Percentiles rank a stretch among this genome's conserved stretches.
phyloP scores from a whole-genome alignment of 441 rosid genomes.

The Melastoma candidum region DNA sequence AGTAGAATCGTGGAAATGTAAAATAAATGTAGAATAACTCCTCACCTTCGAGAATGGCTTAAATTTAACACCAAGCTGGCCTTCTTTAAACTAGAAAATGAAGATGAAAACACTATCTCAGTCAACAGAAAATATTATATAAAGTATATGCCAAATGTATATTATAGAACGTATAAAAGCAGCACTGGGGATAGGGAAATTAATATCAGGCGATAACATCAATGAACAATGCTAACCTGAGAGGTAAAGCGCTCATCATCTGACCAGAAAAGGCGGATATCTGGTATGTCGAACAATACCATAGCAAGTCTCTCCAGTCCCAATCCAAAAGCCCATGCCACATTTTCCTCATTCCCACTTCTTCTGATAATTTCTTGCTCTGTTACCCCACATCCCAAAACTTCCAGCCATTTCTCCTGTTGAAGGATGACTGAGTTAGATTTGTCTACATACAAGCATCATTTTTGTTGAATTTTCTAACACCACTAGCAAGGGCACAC shows the following conservation, averaged over 20 bases:
- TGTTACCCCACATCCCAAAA: slow-evolving; percentile 92
- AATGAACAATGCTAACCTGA: slow-evolving; percentile 39
- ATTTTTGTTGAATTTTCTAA: no score
- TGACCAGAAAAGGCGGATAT: slow-evolving; percentile 92
- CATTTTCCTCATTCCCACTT: slow-evolving; percentile 53
- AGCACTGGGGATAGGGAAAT: not conserved
- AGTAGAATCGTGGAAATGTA: not conserved
- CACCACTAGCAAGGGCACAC: no score
- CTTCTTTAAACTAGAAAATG: slow-evolving; percentile 48
- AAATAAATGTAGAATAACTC: no score
- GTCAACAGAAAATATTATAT: not conserved
- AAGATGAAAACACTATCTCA: slow-evolving; percentile 6
- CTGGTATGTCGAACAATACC: slow-evolving; percentile 95
- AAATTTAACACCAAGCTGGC: slow-evolving; percentile 78
- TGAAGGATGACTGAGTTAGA: no score
- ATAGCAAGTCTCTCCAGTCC: slow-evolving; percentile 93
- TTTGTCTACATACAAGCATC: no score
- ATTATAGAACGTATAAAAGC: not conserved
- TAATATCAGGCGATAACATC: not conserved
- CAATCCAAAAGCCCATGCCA: slow-evolving; percentile 99
- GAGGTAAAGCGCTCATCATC: slow-evolving; percentile 73
- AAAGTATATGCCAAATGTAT: slow-evolving; percentile 2
- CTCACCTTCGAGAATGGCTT: slow-evolving; percentile 84
- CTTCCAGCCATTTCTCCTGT: slow-evolving; percentile 94
- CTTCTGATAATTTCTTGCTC: slow-evolving; percentile 73